Conservation (phyloP, 2,329 filamentous ascomycete genomes). For the Neodidymelliopsis sp. region DNA sequence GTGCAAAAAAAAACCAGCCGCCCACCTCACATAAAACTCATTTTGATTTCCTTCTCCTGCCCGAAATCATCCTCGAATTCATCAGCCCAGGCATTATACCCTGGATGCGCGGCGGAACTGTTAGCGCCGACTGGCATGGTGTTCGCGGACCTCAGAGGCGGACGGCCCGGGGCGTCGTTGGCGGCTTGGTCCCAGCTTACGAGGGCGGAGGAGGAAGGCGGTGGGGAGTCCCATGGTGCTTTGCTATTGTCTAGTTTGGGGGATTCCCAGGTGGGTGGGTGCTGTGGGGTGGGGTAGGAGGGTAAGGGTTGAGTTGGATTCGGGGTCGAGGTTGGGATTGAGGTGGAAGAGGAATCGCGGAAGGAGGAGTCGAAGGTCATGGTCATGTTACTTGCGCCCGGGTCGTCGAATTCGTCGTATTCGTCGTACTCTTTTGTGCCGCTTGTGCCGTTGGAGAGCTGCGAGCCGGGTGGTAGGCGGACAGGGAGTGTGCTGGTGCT, state of each 20-base stretch:
- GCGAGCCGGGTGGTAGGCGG: constrained; percentile 12
- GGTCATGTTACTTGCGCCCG: constrained; percentile 40
- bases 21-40: constrained; percentile 57
- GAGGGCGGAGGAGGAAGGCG: background rate
- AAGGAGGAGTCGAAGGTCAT: constrained; percentile 56
- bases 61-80: constrained; percentile 57
- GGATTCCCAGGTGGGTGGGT: constrained; percentile 17
- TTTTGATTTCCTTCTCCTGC: constrained; percentile 56
- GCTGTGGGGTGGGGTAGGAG: constrained; percentile 19
- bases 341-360: constrained; percentile 25
- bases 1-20: too few species aligned
- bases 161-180: constrained; percentile 36
- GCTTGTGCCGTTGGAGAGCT: constrained; percentile 28
- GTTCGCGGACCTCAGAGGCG: constrained; percentile 35
- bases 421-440: constrained; percentile 37
- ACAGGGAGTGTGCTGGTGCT: constrained; percentile 26
- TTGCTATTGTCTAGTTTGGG: background rate
- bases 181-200: constrained; percentile 7
- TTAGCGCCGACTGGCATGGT: too few species aligned
- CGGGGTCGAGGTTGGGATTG: constrained; percentile 16
- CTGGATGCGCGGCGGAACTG: constrained; percentile 28
- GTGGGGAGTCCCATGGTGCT: constrained; percentile 3
- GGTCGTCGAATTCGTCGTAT: constrained; percentile 46
- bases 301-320: constrained; percentile 19
- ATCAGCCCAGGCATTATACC: constrained; percentile 58